Conservation (phyloP, 345 rosid genomes). For the Carallia pectinifolia region DNA sequence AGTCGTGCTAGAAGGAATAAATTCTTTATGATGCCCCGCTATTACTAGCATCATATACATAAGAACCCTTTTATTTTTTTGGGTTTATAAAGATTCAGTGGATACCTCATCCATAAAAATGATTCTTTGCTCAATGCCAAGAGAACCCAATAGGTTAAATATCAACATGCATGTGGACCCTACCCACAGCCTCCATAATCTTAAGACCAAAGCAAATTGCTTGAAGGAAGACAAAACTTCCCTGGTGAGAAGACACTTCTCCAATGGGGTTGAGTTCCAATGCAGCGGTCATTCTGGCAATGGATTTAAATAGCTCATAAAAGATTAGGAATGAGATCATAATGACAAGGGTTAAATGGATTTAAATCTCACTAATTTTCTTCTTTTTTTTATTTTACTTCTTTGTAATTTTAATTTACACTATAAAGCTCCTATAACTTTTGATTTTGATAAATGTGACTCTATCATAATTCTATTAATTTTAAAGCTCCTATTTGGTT, state of each 20-base stretch:
- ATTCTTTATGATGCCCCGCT: too few relatives aligned
- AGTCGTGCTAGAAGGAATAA: too few relatives aligned
- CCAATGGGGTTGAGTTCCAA: not conserved
- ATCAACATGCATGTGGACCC: slow-evolving; percentile 1
- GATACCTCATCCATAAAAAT: slow-evolving; percentile 7
- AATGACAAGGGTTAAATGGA: not conserved
- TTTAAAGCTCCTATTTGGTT: too few relatives aligned
- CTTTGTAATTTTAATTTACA: too few relatives aligned
- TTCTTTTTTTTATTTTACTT: too few relatives aligned
- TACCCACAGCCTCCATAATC: not conserved
- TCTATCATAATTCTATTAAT: too few relatives aligned
- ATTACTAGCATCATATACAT: too few relatives aligned
- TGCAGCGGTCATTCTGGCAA: not conserved
- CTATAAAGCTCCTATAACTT: too few relatives aligned
- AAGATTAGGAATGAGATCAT: not conserved
- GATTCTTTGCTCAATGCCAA: not conserved
- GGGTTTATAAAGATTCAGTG: not conserved
- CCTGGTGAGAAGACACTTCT: not conserved
- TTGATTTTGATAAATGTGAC: too few relatives aligned
- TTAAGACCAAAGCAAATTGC: not conserved
- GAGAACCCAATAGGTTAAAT: not conserved
- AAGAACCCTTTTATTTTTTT: not conserved
- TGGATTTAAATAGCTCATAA: not conserved
- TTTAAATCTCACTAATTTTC: too few relatives aligned
- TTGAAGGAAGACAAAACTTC: not conserved